Base-by-base conservation (phyloP, 345 rosid genomes). In the Eucalyptus fibrosa region DNA sequence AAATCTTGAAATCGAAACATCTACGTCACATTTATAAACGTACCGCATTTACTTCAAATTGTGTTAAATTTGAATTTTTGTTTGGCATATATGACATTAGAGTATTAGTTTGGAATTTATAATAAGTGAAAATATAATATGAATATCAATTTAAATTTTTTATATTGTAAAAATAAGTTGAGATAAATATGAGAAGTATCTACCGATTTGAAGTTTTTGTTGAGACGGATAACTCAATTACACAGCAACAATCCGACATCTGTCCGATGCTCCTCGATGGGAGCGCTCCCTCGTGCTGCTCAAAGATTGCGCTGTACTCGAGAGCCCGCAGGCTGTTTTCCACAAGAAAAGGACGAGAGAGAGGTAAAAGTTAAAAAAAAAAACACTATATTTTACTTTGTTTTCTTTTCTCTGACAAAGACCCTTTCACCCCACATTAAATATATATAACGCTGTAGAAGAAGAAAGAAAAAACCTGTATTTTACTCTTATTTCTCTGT, bases 11-110 rank as follows among this genome's bases (percentile, higher is more conserved):
- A 24, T 56, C 10, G 13, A 26, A 23, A 24, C 62, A 56, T 24
- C 1, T 1, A 0, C 0, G 3, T 56, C 6, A 9, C 62, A 56
- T 56, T 56, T 56, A 24, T 56, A 23, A 9, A 4, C 7, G 1
- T 56, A 24, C 3, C 14, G 0, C 62, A 56, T 24, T 4, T 56
- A 9, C 3, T 24, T 2, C 12, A 56, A 24, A 56, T 56, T 56
- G 13, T 10, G 30, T 56, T 56, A 56, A 24, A 24, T 56, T 26
- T 56, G 30, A 26, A 56, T 23, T 23, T 56, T 56, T 56, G 5
- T 56, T 56, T 24, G 30, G 30, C 24, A 24, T 23, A 56, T 56
- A 23, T 56, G 62, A 24, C 62, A 56, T 24, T 24, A 2, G 30
- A 23, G 30, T 56, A 56, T 56, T 56, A 56, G 30, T 23, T 24